Evolutionary conservation across 1,139 yeast genomes (phyloP).

Genomic region (Geotrichum aggregatum): DNA sequence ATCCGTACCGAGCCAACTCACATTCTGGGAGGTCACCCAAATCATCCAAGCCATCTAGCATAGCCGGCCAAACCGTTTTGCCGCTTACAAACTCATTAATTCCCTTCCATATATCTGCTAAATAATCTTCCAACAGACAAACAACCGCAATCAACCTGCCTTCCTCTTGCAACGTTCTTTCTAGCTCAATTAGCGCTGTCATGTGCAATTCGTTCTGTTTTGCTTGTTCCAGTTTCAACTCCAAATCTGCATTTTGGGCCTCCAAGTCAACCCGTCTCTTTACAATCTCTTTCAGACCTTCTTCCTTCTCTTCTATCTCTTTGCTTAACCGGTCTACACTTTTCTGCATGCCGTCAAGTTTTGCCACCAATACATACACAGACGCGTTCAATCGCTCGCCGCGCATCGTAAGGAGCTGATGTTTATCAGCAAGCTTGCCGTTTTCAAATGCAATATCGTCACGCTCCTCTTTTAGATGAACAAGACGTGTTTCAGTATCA

Average conservation of each 20-base stretch:
- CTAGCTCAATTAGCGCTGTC: neutral
- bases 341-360: conserved; percentile 1
- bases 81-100: conserved; percentile 3
- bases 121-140: neutral
- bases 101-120: conserved; percentile 2
- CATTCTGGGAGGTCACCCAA: too few species aligned
- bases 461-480: neutral
- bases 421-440: neutral
- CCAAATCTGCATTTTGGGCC: neutral
- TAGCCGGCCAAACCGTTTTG: too few species aligned
- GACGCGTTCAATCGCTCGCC: neutral
- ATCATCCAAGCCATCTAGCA: too few species aligned
- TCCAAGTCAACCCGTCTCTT: neutral
- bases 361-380: neutral
- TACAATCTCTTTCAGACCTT: too few species aligned
- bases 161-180: neutral
- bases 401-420: conserved; percentile 1
- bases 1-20: too few species aligned
- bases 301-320: too few species aligned
- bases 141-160: conserved; percentile 7
- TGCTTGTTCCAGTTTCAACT: neutral
- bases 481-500: neutral
- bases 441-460: conserved; percentile 5
- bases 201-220: too few species aligned
- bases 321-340: neutral